These are phyloP conservation scores for Fraxinus sp. DNA, from an alignment of 305 asterid species.

Conservation along the genomic window DNA sequence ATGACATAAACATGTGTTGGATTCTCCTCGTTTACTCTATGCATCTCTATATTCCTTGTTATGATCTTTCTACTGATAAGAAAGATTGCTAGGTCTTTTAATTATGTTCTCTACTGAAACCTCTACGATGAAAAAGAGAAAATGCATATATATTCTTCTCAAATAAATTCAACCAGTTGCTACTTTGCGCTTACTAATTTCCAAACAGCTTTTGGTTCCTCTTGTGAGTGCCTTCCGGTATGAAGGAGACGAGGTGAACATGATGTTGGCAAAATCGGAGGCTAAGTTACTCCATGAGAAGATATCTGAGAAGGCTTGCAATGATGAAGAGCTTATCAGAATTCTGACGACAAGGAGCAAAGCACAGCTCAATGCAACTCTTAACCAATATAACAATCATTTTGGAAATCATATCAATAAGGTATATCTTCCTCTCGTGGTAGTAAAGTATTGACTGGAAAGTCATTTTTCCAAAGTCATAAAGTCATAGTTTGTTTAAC, in stretches of 20 bases:
- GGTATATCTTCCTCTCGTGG: conserved; percentile 40
- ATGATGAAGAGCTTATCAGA: conserved; percentile 67
- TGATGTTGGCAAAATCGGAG: conserved; percentile 69
- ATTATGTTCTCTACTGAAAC: neutral
- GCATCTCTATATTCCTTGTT: neutral
- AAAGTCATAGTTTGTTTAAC: neutral
- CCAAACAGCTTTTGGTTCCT: conserved; percentile 79
- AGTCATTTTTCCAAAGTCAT: neutral
- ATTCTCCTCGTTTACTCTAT: neutral
- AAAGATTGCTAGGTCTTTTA: neutral
- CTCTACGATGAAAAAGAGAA: neutral
- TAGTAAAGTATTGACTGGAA: neutral
- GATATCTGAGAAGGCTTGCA: conserved; percentile 63
- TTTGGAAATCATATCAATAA: conserved; percentile 69
- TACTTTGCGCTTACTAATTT: conserved; percentile 3
- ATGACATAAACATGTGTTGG: neutral
- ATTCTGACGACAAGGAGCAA: conserved; percentile 82
- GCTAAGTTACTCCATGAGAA: conserved; percentile 74
- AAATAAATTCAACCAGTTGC: neutral
- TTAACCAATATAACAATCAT: conserved; percentile 66
- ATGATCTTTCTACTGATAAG: neutral
- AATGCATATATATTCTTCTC: neutral
- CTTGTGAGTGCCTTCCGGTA: conserved; percentile 82
- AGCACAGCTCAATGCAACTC: conserved; percentile 83
- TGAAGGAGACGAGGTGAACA: conserved; percentile 78